Base-by-base conservation (phyloP, 306 rosid species). In the Cucurbita moschata region DNA sequence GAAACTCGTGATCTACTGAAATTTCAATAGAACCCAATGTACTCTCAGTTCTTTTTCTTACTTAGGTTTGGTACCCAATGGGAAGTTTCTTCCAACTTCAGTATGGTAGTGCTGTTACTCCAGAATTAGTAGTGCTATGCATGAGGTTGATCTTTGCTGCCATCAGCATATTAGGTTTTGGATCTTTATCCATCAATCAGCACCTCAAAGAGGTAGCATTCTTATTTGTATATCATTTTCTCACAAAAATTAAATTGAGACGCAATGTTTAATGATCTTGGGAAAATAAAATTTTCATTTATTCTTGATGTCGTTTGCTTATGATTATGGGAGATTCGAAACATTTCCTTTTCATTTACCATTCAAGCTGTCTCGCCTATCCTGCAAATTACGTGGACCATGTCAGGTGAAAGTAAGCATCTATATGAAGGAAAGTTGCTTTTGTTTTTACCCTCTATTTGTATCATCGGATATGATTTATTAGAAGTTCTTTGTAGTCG, bases 11-110 rank as follows among this genome's bases (percentile, higher is more conserved):
- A 69, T 68, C 69, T 69, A 74, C 73, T 81, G 83, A 15, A 78
- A 81, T 86, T 78, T 80, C 73, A 46, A 21, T 47, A 77, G 71
- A 81, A 77, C 79, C 60, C 84, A 59, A 46, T 81, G 82, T 77
- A 62, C 83, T 79, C 76, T 80, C 88, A 81, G 84, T 90, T 91
- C 88, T 80, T 94, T 93, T 81, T 77, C 86, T 43, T 81, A 47
- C 40, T 79, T 75, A 37, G 84, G 80, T 77, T 77, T 77, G 69
- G 79, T 78, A 77, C 79, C 86, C 85, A 83, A 85, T 83, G 90
- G 81, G 83, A 80, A 77, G 75, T 75, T 78, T 83, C 81, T 86
- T 86, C 87, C 87, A 86, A 80, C 86, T 77, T 84, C 88, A 78
- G 83, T 82, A 75, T 78, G 81, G 77, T 70, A 82, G 79, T 78